Evolutionary conservation across 352 stramenopile genomes (phyloP), one percentile per base, ranked within the genome.

Genomic region (Pythium dissimile): DNA sequence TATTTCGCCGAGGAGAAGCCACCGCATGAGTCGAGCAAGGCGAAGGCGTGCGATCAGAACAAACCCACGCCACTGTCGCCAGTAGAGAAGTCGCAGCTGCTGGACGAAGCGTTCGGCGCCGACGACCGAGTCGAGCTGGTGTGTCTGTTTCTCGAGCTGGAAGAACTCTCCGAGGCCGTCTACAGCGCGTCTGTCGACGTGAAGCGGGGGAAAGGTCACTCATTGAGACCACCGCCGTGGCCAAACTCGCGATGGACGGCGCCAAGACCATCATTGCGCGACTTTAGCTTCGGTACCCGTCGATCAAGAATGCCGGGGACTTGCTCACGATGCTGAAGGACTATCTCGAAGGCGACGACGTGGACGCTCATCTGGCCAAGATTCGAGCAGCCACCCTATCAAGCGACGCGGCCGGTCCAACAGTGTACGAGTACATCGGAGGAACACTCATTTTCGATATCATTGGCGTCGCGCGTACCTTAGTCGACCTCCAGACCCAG

Each of bases 71-170:
- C 50, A 38, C 26, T 57, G 1, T 45, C 52, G 23, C 6, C 42
- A 2, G 32, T 41, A 5, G 52, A 51, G 20, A 46, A 37, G 2
- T 18, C 43, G 1, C 20, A 13, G 4, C 21, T 74, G 2, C 59
- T 66, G 9, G 44, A 72, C 2, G 54, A 70, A 15, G 62, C 55
- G 2, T 74, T 77, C 31, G 41, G 49, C 15, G 47, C 64, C 30
- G 39, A 66, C 16, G 43, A 49, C 15, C 10, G 32, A 13, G n/a
- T 48, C 13, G 69, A 73, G 39, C 23, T 65, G 4, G 50, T 59
- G 28, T 66, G 54, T 28, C 66, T 75, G 32, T 58, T 75, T 21
- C 34, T 79, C 31, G 67, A 78, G 45, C 30, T 72, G 11, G 65
- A 69, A 12, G 50, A 48, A 38, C 35, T 58, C 21, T 20, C 5